A percentile compares a stretch with the other conserved stretches of the same genome.
Evolutionary conservation across 441 rosid genomes (phyloP).

Genomic region (Caryocar brasiliense): DNA sequence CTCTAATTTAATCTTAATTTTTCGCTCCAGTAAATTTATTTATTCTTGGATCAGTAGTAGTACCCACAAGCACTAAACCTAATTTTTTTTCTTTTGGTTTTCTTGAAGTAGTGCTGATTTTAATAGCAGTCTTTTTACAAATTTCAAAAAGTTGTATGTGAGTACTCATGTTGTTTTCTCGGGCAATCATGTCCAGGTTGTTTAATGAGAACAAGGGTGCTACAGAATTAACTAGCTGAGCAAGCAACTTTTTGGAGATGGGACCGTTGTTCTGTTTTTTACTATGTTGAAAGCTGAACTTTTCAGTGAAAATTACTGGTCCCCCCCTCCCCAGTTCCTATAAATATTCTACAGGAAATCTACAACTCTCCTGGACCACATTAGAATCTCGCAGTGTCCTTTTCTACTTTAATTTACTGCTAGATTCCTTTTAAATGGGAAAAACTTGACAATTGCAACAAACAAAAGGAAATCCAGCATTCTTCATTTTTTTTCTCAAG

Average conservation of each 20-base stretch:
- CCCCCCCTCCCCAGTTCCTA: conserved; percentile 17
- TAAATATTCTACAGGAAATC: conserved; percentile 12
- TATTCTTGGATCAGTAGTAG: too few relatives aligned
- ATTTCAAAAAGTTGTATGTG: too few relatives aligned
- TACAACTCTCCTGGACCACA: not conserved
- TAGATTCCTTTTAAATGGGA: too few relatives aligned
- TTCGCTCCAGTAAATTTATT: not conserved
- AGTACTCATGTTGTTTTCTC: too few relatives aligned
- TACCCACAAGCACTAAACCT: too few relatives aligned
- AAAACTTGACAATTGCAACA: too few relatives aligned
- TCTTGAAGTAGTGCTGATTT: too few relatives aligned
- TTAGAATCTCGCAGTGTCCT: not conserved
- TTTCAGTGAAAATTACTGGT: conserved; percentile 13
- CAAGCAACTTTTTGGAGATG: conserved; percentile 21
- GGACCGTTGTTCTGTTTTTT: conserved; percentile 3
- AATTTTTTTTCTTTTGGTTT: too few relatives aligned
- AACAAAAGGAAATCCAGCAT: too few relatives aligned
- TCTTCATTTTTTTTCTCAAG: too few relatives aligned
- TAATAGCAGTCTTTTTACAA: too few relatives aligned
- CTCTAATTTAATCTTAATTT: not conserved
- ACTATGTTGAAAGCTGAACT: conserved; percentile 7
- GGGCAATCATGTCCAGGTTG: too few relatives aligned
- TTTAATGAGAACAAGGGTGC: conserved; percentile 7
- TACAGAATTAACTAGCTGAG: conserved; percentile 13
- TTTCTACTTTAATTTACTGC: not conserved